Evolutionary conservation across 2,329 filamentous ascomycete species (phyloP), one percentile per base, ranked within the genome.

Genomic region (Hymenoscyphus repandus): DNA sequence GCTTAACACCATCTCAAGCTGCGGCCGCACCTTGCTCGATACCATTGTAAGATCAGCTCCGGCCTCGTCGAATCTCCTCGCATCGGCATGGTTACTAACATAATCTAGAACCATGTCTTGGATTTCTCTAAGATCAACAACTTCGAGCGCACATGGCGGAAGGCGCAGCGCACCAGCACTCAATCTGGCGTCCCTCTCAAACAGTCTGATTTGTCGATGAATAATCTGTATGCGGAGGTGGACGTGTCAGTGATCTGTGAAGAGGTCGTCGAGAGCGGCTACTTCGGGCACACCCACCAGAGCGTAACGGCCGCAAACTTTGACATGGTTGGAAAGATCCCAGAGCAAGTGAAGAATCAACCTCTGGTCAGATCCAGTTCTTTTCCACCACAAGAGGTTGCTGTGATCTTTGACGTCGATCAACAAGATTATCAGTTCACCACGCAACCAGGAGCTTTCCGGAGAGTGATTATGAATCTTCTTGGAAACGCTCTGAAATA

Each of bases 401-500:
- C 54, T 30, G 62, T 67, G 3, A 58, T 66, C 30, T 52, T 66
- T 17, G 64, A 65, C 50, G 49, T 66, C 15, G 57, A 62, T 40
- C 37, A 52, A 6, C 51, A 65, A 34, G 57, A 65, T 38, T 67
- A 62, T 34, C 56, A 61, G 15, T 64, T 80, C 57, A 70, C 72
- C 1, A 76, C 77, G 3, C 76, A 83, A 39, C 76, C 78, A 0
- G 81, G 82, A 1, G 75, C 74, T 3, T 64, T 77, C 34, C 68
- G 74, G 45, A 54, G 65, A 20, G 53, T 84, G 22, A 73, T 84
- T 45, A 82, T 83, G 79, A 84, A 85, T 49, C 62, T 85, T 0
- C 75, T 83, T 30, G 80, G 80, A 3, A 85, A 85, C 58, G 75
- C 81, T 0, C 69, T 84, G 54, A 85, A 85, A 60, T 85, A 83